Conservation (phyloP, 208 protist species). For the Vickermania ingenoplastis region DNA sequence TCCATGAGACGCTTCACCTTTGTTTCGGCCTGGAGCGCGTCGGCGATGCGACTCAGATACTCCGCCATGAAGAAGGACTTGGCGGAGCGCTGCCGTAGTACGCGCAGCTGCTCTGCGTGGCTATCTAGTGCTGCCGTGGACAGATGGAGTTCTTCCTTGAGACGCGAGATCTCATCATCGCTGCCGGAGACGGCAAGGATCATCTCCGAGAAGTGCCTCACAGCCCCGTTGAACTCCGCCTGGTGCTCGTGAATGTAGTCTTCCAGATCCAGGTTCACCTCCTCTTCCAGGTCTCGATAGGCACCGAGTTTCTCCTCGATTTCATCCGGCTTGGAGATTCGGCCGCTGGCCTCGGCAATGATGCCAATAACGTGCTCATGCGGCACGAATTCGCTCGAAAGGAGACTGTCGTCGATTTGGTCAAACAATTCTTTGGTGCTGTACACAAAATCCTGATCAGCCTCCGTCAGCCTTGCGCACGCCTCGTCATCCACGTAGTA, state of each 20-base stretch:
- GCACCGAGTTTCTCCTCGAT: slow-evolving; percentile 56
- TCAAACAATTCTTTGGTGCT: slow-evolving; percentile 59
- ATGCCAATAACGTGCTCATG: slow-evolving; percentile 73
- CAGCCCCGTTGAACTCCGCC: slow-evolving; percentile 73
- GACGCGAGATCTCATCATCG: slow-evolving; percentile 58
- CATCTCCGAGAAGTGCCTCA: slow-evolving; percentile 74
- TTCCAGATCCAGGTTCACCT: slow-evolving; percentile 48
- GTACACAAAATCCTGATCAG: slow-evolving; percentile 51
- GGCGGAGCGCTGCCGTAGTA: slow-evolving; percentile 60
- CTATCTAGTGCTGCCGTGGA: slow-evolving; percentile 49
- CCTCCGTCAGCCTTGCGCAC: slow-evolving; percentile 5
- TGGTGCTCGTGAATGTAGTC: slow-evolving; percentile 75
- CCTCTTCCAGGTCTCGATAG: slow-evolving; percentile 52
- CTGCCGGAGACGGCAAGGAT: slow-evolving; percentile 71
- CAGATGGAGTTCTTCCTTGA: slow-evolving; percentile 55
- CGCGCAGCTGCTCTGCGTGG: slow-evolving; percentile 57
- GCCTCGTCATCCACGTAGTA: background rate
- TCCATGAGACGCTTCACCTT: slow-evolving; percentile 41
- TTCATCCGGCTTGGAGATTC: slow-evolving; percentile 37
- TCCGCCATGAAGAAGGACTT: slow-evolving; percentile 65
- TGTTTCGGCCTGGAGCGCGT: slow-evolving; percentile 35
- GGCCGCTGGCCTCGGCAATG: slow-evolving; percentile 45
- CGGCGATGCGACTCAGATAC: slow-evolving; percentile 39
- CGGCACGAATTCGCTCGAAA: slow-evolving; percentile 53
- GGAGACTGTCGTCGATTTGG: slow-evolving; percentile 54